A percentile compares a stretch with the other conserved stretches of the same genome.
phyloP scores from a whole-genome alignment of 805 yeast genomes.

The Hanseniaspora jakobsenii region DNA sequence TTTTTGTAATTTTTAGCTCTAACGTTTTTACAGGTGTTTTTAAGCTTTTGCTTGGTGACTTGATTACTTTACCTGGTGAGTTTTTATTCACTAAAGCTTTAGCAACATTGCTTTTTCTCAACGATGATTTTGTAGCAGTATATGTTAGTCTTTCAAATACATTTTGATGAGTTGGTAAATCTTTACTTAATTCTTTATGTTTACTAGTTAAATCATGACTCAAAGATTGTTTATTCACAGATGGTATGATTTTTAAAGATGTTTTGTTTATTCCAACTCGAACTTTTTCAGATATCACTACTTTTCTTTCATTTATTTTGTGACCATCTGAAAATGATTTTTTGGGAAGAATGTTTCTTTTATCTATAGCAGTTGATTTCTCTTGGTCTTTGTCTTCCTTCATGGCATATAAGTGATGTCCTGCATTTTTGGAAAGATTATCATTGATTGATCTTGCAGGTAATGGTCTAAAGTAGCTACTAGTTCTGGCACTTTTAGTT shows the following conservation, averaged over 20 bases:
- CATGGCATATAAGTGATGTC: not conserved
- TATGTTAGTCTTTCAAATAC: conserved; percentile 12
- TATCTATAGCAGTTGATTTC: too few species aligned
- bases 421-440: not conserved
- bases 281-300: not conserved
- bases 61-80: conserved; percentile 3
- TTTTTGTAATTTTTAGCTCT: not conserved
- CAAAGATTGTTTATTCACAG: not conserved
- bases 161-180: not conserved
- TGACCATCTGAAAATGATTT: not conserved
- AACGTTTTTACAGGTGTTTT: conserved; percentile 3
- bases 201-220: not conserved
- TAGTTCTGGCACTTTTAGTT: conserved; percentile 3
- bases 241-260: not conserved
- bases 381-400: conserved; percentile 2
- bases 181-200: not conserved
- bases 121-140: conserved; percentile 4
- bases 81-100: not conserved
- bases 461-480: conserved; percentile 12
- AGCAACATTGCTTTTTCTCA: conserved; percentile 3
- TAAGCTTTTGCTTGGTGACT: conserved; percentile 3
- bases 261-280: not conserved
- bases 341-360: not conserved
- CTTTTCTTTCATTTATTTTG: not conserved
- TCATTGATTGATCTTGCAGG: conserved; percentile 10